A percentile compares a stretch with the other conserved stretches of the same genome.
Conservation (phyloP, 805 yeast species). For the Metschnikowia picachoensis region DNA sequence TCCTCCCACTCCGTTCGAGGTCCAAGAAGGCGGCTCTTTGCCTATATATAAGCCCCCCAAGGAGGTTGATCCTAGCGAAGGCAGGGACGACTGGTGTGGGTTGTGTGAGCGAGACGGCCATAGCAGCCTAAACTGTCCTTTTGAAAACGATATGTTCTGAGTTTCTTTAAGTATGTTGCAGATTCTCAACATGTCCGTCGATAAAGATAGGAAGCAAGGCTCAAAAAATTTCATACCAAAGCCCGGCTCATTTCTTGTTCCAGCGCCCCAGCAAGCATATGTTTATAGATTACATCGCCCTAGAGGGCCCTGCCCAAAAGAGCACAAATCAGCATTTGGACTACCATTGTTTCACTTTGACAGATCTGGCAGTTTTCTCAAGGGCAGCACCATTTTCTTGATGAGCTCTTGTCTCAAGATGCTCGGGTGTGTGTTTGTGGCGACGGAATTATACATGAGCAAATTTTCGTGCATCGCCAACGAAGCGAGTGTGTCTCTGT, state of each 20-base stretch:
- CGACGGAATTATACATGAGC: conserved; percentile 51
- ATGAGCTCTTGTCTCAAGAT: conserved; percentile 29
- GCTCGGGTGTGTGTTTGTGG: conserved; percentile 40
- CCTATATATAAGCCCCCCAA: conserved; percentile 50
- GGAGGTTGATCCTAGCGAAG: conserved; percentile 63
- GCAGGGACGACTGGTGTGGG: conserved; percentile 85
- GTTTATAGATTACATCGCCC: too few relatives aligned
- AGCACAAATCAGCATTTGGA: too few relatives aligned
- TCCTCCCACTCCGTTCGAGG: too few relatives aligned
- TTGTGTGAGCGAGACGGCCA: conserved; percentile 91
- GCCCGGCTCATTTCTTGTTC: too few relatives aligned
- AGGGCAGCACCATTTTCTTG: conserved; percentile 31
- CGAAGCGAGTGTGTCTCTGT: conserved; percentile 62
- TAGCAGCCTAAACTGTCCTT: conserved; percentile 83
- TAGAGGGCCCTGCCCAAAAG: too few relatives aligned
- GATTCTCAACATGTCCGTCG: too few relatives aligned
- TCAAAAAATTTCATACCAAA: too few relatives aligned
- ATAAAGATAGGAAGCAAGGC: too few relatives aligned
- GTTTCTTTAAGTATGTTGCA: not conserved
- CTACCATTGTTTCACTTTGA: not conserved
- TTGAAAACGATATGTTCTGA: conserved; percentile 56
- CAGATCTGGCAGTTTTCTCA: not conserved
- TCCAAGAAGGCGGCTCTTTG: conserved; percentile 18
- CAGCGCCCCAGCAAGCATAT: too few relatives aligned
- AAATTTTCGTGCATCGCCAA: conserved; percentile 56